Evolutionary conservation across 371 early-diverging fungal genomes (phyloP).

Genomic region (Chytridium lagenaria): DNA sequence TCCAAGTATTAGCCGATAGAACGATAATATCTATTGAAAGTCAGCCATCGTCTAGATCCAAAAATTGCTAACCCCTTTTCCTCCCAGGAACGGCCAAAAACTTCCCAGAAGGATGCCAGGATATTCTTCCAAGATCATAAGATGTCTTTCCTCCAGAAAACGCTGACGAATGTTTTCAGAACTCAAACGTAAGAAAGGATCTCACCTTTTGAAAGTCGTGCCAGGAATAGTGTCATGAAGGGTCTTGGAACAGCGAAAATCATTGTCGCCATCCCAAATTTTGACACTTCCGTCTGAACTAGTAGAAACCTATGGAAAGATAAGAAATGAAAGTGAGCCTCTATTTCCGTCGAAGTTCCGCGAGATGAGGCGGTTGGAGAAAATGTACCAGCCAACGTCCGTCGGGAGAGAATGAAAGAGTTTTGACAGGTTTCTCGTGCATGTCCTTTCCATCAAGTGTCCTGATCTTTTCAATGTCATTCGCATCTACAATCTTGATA

Average conservation of each 20-base stretch:
- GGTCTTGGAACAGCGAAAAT: not conserved
- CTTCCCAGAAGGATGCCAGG: conserved; percentile 66
- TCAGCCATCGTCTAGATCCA: not conserved
- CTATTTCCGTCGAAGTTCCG: no score
- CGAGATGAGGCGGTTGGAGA: not conserved
- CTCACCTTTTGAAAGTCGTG: not conserved
- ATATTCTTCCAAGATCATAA: conserved; percentile 42
- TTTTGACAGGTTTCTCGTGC: conserved; percentile 29
- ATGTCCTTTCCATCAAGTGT: conserved; percentile 10
- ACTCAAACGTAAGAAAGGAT: conserved; percentile 3
- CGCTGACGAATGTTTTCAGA: not conserved
- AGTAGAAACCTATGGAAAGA: conserved; percentile 20
- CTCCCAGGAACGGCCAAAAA: conserved; percentile 64
- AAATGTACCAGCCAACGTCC: conserved; percentile 26
- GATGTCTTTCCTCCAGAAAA: not conserved
- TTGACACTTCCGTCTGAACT: conserved; percentile 21
- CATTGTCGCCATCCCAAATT: conserved; percentile 24
- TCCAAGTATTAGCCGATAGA: conserved; percentile 54
- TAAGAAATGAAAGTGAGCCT: conserved; percentile 1
- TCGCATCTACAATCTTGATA: conserved; percentile 27
- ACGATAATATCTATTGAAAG: conserved; percentile 49
- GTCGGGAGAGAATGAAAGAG: conserved; percentile 27
- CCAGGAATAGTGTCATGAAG: not conserved
- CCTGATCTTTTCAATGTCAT: conserved; percentile 17
- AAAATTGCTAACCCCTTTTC: conserved; percentile 40